Conservation (phyloP, 169 alveolate genomes). For the Plasmodium coatneyi region DNA sequence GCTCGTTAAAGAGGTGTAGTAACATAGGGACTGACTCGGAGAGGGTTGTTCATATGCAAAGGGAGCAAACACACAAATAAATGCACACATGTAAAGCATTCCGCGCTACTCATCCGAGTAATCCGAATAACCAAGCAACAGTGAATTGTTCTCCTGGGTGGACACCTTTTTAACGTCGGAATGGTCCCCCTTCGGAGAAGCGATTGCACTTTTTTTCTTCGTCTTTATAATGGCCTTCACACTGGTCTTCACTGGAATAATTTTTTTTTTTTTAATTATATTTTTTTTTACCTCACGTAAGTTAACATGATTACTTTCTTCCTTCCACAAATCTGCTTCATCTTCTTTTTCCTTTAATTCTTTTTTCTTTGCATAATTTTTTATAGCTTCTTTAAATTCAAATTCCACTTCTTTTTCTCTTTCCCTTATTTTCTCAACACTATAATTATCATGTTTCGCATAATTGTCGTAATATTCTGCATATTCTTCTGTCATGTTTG, state of each 20-base stretch:
- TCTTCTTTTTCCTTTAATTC: conserved; percentile 9
- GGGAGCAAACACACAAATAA: neutral
- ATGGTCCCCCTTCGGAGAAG: neutral
- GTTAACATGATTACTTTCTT: conserved; percentile 9
- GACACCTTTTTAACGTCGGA: neutral
- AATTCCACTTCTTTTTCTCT: conserved; percentile 37
- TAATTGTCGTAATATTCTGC: conserved; percentile 34
- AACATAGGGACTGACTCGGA: neutral
- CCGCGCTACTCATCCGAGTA: conserved; percentile 15
- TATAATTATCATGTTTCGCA: conserved; percentile 35
- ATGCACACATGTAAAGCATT: neutral
- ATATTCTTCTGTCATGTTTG: conserved; percentile 24
- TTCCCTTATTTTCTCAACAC: conserved; percentile 27
- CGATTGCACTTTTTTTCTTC: conserved; percentile 20
- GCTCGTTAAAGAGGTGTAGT: neutral
- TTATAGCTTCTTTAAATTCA: conserved; percentile 65
- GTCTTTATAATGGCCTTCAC: conserved; percentile 68
- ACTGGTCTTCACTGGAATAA: neutral
- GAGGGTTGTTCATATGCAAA: neutral
- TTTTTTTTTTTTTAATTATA: conserved; percentile 39
- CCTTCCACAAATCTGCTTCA: neutral
- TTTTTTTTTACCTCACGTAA: conserved; percentile 28
- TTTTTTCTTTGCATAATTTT: conserved; percentile 29
- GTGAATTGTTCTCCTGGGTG: neutral
- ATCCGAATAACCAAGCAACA: conserved; percentile 57